Base-by-base conservation (phyloP, 768 basidiomycete species). In the Boletus sensibilis region DNA sequence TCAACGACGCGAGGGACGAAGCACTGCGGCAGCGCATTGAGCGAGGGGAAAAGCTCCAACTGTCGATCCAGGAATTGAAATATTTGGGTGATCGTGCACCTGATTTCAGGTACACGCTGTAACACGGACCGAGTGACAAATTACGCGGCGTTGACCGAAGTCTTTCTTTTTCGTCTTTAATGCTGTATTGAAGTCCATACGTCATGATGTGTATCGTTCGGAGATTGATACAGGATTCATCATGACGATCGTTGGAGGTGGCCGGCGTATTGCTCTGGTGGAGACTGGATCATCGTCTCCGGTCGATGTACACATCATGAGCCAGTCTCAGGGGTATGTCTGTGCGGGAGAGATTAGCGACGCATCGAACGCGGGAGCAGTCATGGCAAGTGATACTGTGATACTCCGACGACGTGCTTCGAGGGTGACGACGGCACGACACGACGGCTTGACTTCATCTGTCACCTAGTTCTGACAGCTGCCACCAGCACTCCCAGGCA, bases 31-130 rank as follows among this genome's bases (percentile, higher is more conserved):
- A 46, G 27, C 63, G 57, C 13, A 3, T 33, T 8, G 63, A 59
- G 43, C 66, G 48, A 33, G 66, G 68, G 23, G 66, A 66, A 18
- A 66, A 55, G 48, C 29, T 45, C 16, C 16, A 45, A 4, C 12
- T 66, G 23, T 61, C 69, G 6, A 8, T 34, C 0, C 61, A 59
- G 44, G 59, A 68, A 27, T 29, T 66, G 44, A 68, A 56, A 35
- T 70, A 75, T 56, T 50, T 86, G 65, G 86, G 86, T 1, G 85
- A 87, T 59, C 75, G 79, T 52, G 83, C 86, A 2, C 84, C 83
- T 2, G 83, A 84, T 64, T 86, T 87, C 63, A 72, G 82, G 56
- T 86, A 87, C 61, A 82, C 76, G 5, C 49, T 80, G 23, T 79
- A 58, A 68, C 23, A 10, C 8, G 18, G n/a, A 1, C 16, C 2